Base-by-base conservation (phyloP, 495 filamentous ascomycete genomes). In the Cudoniella acicularis region DNA sequence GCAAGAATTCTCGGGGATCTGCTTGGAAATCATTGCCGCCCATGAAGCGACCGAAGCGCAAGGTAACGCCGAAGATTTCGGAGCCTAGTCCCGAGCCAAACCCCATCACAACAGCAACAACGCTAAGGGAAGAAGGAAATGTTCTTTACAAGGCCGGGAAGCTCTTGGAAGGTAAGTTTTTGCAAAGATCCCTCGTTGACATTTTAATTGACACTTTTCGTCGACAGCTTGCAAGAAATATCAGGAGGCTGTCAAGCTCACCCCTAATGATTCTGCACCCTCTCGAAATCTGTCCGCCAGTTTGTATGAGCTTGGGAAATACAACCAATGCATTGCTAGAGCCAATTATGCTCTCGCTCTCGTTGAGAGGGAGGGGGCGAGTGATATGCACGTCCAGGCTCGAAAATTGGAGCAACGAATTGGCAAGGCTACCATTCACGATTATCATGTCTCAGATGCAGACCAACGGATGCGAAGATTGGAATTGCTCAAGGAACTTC, bases 81-180 rank as follows among this genome's bases (percentile, higher is more conserved):
- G n/a, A n/a, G n/a, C n/a, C 36, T 41, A n/a, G 36, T 41, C 36
- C n/a, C 36, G n/a, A 41, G 36, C 9, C n/a, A n/a, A 9, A 9
- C n/a, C n/a, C 36, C 9, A n/a, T 9, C 9, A n/a, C 9, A n/a
- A n/a, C 9, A 41, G 9, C 36, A 9, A 41, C 9, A 9, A 41
- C n/a, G 9, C 17, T 47, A n/a, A n/a, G 43, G n/a, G 43, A 47
- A 47, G 43, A 47, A 47, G 43, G 43, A 47, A 47, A 47, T 47
- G 43, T n/a, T 4, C 43, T 8, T n/a, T 47, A 47, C n/a, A 47
- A 47, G 43, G 20, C 8, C 43, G 43, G 43, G 8, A 21, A 47
- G 13, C n/a, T 47, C 4, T 8, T 4, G 4, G 43, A 47, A 47
- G 43, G 43, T 47, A 47, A 9, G 43, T 47, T n/a, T 4, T 17